phyloP scores from a whole-genome alignment of 1,139 yeast genomes.

The Suhomyces yuchorum region DNA sequence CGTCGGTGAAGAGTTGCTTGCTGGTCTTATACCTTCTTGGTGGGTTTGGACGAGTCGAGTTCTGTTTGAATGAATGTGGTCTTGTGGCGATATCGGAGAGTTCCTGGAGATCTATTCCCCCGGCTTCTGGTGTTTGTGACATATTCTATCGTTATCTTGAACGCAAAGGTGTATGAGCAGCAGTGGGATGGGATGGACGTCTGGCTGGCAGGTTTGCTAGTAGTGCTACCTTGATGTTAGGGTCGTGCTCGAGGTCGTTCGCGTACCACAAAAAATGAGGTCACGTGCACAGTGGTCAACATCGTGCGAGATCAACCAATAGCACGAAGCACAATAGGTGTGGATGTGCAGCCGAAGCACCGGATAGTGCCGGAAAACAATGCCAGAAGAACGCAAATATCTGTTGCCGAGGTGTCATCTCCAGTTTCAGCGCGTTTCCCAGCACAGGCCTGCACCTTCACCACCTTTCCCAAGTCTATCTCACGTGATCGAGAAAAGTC shows the following conservation, averaged over 20 bases:
- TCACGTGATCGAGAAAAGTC: slow-evolving; percentile 3
- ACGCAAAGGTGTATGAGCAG: too few species aligned
- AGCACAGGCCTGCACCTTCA: too few species aligned
- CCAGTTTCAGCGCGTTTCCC: too few species aligned
- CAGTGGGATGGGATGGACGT: too few species aligned
- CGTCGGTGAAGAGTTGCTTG: slow-evolving; percentile 77
- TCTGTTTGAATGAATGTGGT: slow-evolving; percentile 56
- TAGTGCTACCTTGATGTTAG: too few species aligned
- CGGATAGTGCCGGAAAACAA: not conserved
- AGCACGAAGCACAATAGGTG: not conserved
- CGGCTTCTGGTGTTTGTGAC: slow-evolving; percentile 14
- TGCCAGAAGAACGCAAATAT: too few species aligned
- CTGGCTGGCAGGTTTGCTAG: too few species aligned
- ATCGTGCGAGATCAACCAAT: not conserved
- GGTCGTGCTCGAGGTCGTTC: not conserved
- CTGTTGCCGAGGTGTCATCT: too few species aligned
- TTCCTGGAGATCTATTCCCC: slow-evolving; percentile 27
- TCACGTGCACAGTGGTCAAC: not conserved
- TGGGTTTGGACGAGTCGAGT: slow-evolving; percentile 48
- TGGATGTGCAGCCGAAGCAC: not conserved
- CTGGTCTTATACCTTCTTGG: slow-evolving; percentile 72
- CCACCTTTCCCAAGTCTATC: too few species aligned
- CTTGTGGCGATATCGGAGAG: slow-evolving; percentile 47
- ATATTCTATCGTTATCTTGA: not conserved
- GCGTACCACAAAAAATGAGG: not conserved